Evolutionary conservation across 768 basidiomycete genomes (phyloP).

Genomic region (Russula vinacea): DNA sequence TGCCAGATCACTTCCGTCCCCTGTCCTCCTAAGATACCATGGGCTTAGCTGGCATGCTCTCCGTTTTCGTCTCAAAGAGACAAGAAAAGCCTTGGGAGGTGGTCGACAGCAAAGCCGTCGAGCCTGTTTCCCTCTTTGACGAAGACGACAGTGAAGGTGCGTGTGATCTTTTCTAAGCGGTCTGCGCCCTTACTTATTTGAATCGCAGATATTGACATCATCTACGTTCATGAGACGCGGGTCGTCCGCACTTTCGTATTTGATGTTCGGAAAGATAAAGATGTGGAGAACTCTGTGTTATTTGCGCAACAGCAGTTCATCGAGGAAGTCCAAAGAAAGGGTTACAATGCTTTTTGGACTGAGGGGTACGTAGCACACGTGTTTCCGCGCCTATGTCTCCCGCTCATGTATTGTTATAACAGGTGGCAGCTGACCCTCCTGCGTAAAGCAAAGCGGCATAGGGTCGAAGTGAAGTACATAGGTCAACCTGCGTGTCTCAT

Average conservation of each 20-base stretch:
- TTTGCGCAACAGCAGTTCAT: slow-evolving; percentile 66
- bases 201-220: slow-evolving; percentile 54
- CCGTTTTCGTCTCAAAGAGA: slow-evolving; percentile 49
- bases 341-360: slow-evolving; percentile 59
- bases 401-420: slow-evolving; percentile 11
- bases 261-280: slow-evolving; percentile 49
- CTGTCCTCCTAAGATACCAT: slow-evolving; percentile 17
- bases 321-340: slow-evolving; percentile 50
- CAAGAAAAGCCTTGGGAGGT: slow-evolving; percentile 72
- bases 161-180: slow-evolving; percentile 25
- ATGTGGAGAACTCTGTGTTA: slow-evolving; percentile 51
- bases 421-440: slow-evolving; percentile 69
- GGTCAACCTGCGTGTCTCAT: slow-evolving; percentile 60
- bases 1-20: no score
- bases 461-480: slow-evolving; percentile 66
- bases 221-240: slow-evolving; percentile 50
- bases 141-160: slow-evolving; percentile 49
- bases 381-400: not conserved
- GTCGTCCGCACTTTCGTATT: slow-evolving; percentile 62
- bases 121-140: slow-evolving; percentile 62
- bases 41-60: slow-evolving; percentile 31
- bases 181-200: not conserved
- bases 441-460: slow-evolving; percentile 58
- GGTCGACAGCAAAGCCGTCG: slow-evolving; percentile 60
- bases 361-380: slow-evolving; percentile 53